Percentiles rank a stretch among this genome's conserved stretches.
Conservation (phyloP, 2,329 filamentous ascomycete genomes). For the Hypoxylon sp. region DNA sequence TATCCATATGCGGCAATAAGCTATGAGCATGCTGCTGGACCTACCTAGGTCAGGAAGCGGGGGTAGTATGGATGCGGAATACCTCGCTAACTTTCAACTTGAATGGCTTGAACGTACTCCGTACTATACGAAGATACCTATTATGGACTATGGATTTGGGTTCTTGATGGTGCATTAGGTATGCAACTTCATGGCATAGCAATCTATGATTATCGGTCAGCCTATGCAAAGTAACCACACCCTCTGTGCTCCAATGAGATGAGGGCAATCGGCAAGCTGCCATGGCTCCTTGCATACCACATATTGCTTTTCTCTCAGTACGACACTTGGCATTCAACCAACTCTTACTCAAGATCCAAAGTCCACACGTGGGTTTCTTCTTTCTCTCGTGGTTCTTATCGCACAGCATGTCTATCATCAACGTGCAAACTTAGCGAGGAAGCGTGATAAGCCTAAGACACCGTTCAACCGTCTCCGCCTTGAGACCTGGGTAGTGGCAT, state of each 20-base stretch:
- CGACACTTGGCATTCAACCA: conserved; percentile 26
- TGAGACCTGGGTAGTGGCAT: conserved; percentile 20
- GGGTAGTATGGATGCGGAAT: conserved; percentile 7
- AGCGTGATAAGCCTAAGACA: conserved; percentile 34
- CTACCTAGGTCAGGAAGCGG: too few species aligned
- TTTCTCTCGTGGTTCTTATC: conserved; percentile 35
- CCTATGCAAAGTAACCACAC: conserved; percentile 39
- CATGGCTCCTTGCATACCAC: conserved; percentile 41
- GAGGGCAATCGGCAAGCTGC: conserved; percentile 41
- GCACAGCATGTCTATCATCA: conserved; percentile 39
- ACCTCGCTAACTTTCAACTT: conserved; percentile 7
- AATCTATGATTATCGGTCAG: conserved; percentile 42
- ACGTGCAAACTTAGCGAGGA: conserved; percentile 33
- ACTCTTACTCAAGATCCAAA: conserved; percentile 27
- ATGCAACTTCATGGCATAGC: conserved; percentile 37
- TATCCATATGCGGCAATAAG: conserved; percentile 36
- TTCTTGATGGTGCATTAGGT: conserved; percentile 35
- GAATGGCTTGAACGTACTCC: conserved; percentile 24
- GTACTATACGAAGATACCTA: conserved; percentile 28
- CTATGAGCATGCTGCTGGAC: too few species aligned
- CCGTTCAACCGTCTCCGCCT: conserved; percentile 27
- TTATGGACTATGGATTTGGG: too few species aligned
- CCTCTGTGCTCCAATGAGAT: conserved; percentile 35
- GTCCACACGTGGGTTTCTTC: conserved; percentile 36
- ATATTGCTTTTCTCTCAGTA: conserved; percentile 29